phyloP scores from a whole-genome alignment of 2,329 filamentous ascomycete genomes.

The Cryphonectria naterciae region DNA sequence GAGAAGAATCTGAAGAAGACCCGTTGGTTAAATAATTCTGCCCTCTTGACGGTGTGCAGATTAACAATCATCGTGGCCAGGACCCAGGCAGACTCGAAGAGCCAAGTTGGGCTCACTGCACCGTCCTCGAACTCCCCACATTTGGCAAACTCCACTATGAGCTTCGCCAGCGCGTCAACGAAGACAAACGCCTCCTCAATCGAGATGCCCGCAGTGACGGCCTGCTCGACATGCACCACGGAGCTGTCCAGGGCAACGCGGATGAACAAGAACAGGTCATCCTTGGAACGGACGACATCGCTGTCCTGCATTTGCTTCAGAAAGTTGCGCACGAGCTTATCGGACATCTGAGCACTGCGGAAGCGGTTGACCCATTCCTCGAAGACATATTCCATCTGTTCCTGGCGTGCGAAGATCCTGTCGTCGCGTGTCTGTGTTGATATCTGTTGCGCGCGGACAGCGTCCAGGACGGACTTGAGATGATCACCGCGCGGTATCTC shows the following conservation, averaged over 20 bases:
- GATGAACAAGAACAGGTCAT: conserved; percentile 80
- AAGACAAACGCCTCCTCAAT: conserved; percentile 60
- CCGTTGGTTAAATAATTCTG: conserved; percentile 82
- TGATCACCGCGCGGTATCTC: conserved; percentile 66
- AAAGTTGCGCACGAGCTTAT: conserved; percentile 75
- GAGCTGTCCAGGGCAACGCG: conserved; percentile 81
- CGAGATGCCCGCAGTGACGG: conserved; percentile 63
- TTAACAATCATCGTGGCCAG: conserved; percentile 82
- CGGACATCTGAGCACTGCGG: conserved; percentile 75
- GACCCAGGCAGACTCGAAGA: conserved; percentile 77
- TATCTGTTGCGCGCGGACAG: conserved; percentile 45
- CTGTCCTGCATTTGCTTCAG: conserved; percentile 80
- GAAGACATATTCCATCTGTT: conserved; percentile 93
- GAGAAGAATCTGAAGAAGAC: conserved; percentile 92
- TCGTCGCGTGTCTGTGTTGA: conserved; percentile 58
- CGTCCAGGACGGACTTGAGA: conserved; percentile 66
- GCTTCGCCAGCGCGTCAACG: conserved; percentile 80
- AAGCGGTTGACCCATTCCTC: conserved; percentile 90
- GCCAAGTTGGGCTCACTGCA: conserved; percentile 66
- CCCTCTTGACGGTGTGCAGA: conserved; percentile 80
- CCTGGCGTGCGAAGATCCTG: conserved; percentile 63
- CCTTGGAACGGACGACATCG: conserved; percentile 71
- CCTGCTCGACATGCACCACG: conserved; percentile 76
- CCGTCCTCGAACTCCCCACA: conserved; percentile 67
- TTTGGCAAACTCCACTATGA: conserved; percentile 76